Conservation (phyloP, 495 filamentous ascomycete species). For the Podospora didyma region DNA sequence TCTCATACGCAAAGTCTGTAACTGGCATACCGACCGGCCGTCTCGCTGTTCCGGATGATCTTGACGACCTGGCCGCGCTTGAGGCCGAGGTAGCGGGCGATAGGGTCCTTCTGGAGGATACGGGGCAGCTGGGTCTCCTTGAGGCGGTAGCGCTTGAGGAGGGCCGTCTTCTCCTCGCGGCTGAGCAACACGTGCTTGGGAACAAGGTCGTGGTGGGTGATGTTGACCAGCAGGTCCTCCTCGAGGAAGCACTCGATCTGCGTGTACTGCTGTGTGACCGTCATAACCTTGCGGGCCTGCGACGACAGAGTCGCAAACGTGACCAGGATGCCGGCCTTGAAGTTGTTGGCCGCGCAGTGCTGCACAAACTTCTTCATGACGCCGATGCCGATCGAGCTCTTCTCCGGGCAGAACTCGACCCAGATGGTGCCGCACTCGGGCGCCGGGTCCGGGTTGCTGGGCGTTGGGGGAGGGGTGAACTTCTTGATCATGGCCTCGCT, state of each 20-base stretch:
- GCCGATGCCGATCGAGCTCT: slow-evolving; percentile 76
- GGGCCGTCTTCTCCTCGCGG: slow-evolving; percentile 76
- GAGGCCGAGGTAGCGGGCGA: slow-evolving; percentile 87
- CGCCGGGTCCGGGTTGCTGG: slow-evolving; percentile 58
- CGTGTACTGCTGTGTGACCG: slow-evolving; percentile 60
- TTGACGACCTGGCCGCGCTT: slow-evolving; percentile 95
- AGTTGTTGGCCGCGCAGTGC: slow-evolving; percentile 68
- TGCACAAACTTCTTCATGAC: slow-evolving; percentile 88
- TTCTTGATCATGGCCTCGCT: slow-evolving; percentile 77
- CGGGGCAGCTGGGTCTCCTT: slow-evolving; percentile 96
- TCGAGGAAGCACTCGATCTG: slow-evolving; percentile 93
- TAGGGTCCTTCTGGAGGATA: slow-evolving; percentile 86
- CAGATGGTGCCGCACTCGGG: slow-evolving; percentile 82
- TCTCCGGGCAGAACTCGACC: slow-evolving; percentile 79
- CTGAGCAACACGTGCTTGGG: slow-evolving; percentile 89
- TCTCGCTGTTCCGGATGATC: slow-evolving; percentile 84
- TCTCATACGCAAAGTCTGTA: slow-evolving; percentile 54
- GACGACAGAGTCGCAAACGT: slow-evolving; percentile 75
- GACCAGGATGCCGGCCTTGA: slow-evolving; percentile 84
- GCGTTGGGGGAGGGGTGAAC: slow-evolving; percentile 65
- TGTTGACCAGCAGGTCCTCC: slow-evolving; percentile 93
- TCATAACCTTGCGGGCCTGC: slow-evolving; percentile 79
- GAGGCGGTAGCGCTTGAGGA: slow-evolving; percentile 84
- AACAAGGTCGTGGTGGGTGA: slow-evolving; percentile 95
- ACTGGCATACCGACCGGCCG: slow-evolving; percentile 75